Evolutionary conservation across 2,329 filamentous ascomycete genomes (phyloP).

Genomic region (Nigrospora sphaerica): DNA sequence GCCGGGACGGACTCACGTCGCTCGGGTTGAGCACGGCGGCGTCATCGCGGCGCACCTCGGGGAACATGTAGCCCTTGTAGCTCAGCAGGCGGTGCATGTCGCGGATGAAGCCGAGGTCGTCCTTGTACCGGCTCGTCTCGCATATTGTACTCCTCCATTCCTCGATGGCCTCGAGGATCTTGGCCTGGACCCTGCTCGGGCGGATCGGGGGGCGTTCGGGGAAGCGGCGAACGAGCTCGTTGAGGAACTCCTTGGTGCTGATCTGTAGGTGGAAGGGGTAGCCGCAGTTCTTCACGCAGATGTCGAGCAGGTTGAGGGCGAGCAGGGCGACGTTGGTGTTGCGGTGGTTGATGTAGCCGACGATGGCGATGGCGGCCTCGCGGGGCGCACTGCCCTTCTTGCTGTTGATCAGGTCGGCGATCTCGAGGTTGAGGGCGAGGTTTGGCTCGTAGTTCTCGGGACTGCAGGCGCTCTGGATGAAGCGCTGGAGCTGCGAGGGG

Average conservation of each 20-base stretch:
- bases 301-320: constrained; percentile 87
- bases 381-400: constrained; percentile 95
- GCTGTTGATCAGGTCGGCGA: constrained; percentile 90
- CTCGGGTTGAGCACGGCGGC: constrained; percentile 94
- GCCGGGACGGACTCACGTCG: constrained; percentile 59
- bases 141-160: constrained; percentile 99
- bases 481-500: constrained; percentile 84
- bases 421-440: constrained; percentile 91
- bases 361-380: constrained; percentile 88
- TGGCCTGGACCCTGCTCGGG: constrained; percentile 77
- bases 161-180: constrained; percentile 93
- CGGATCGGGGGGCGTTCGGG: constrained; percentile 88
- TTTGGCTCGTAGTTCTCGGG: constrained; percentile 98
- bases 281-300: constrained; percentile 99
- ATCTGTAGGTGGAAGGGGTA: constrained; percentile 99
- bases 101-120: constrained; percentile 89
- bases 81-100: constrained; percentile 95
- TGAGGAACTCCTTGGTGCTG: constrained; percentile 96
- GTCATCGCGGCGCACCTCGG: constrained; percentile 86
- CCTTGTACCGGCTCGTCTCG: constrained; percentile 94
- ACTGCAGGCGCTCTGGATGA: constrained; percentile 93
- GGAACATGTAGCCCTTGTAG: constrained; percentile 96
- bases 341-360: constrained; percentile 91
- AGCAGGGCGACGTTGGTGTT: constrained; percentile 92
- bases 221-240: constrained; percentile 93